phyloP scores from a whole-genome alignment of 257 asterid genomes.

The Forsythia viridissima region DNA sequence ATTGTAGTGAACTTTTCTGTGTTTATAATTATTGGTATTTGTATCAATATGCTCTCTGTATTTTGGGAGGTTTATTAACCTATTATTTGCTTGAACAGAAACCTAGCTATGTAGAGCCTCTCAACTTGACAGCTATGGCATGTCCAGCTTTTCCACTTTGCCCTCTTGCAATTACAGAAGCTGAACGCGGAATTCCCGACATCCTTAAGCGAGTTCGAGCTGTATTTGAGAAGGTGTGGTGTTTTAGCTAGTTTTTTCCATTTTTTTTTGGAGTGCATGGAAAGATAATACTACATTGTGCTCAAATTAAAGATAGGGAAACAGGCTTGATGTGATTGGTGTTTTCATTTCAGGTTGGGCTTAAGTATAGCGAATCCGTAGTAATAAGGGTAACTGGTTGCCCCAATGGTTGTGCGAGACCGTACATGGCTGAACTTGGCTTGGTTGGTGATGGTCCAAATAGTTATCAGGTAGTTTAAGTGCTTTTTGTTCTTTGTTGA shows the following conservation, averaged over 20 bases:
- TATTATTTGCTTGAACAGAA: constrained; percentile 47
- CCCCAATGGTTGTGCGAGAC: constrained; percentile 99
- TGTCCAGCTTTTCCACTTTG: constrained; percentile 98
- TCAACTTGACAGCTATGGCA: constrained; percentile 92
- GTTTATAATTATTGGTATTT: not conserved
- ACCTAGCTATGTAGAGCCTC: constrained; percentile 93
- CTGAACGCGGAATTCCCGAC: constrained; percentile 96
- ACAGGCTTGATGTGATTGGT: constrained; percentile 9
- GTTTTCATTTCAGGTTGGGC: constrained; percentile 72
- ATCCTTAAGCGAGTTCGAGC: constrained; percentile 88
- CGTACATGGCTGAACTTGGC: constrained; percentile 99
- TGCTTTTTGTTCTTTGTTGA: not conserved
- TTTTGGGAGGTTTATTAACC: constrained; percentile 1
- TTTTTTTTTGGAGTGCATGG: not conserved
- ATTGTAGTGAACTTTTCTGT: not conserved
- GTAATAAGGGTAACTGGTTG: constrained; percentile 95
- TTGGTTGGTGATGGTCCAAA: constrained; percentile 97
- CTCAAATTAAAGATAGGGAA: constrained; percentile 16
- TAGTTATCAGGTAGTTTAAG: constrained; percentile 74
- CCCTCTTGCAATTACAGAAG: constrained; percentile 94
- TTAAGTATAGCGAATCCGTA: constrained; percentile 77
- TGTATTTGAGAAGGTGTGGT: constrained; percentile 72
- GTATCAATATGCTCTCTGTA: not conserved
- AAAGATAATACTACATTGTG: constrained; percentile 4
- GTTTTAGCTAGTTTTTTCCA: not conserved